phyloP scores from a whole-genome alignment of 2,329 filamentous ascomycete genomes.

The Penicillium digitatum region DNA sequence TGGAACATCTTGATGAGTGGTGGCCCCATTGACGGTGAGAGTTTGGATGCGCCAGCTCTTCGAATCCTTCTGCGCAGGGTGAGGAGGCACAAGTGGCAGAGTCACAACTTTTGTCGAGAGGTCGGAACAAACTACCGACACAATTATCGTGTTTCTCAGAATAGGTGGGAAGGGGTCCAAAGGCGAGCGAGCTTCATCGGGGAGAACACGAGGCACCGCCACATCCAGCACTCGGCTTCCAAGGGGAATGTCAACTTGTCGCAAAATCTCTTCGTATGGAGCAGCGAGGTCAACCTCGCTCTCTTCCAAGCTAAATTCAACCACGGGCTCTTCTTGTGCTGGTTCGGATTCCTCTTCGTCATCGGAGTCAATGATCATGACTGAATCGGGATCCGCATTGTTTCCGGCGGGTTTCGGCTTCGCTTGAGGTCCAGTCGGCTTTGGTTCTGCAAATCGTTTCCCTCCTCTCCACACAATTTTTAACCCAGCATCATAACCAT shows the following conservation, averaged over 20 bases:
- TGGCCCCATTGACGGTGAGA: constrained; percentile 45
- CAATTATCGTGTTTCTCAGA: constrained; percentile 50
- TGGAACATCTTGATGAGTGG: constrained; percentile 51
- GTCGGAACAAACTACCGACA: constrained; percentile 55
- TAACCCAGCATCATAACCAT: constrained; percentile 57
- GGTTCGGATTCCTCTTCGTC: constrained; percentile 46
- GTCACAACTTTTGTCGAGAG: constrained; percentile 54
- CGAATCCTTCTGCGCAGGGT: constrained; percentile 37
- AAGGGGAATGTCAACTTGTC: constrained; percentile 54
- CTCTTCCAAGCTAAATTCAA: constrained; percentile 53
- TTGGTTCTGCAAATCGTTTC: constrained; percentile 41
- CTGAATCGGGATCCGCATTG: constrained; percentile 36
- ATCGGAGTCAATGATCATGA: constrained; percentile 56
- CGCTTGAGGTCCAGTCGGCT: constrained; percentile 24
- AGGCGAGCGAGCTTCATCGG: constrained; percentile 36
- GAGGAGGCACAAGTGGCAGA: constrained; percentile 53
- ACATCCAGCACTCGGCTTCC: constrained; percentile 53
- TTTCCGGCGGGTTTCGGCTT: constrained; percentile 24
- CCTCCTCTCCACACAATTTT: constrained; percentile 60
- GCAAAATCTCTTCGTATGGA: constrained; percentile 53
- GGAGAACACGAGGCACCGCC: constrained; percentile 47
- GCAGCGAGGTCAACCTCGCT: constrained; percentile 54
- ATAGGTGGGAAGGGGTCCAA: constrained; percentile 46
- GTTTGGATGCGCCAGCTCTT: constrained; percentile 45
- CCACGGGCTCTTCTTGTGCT: constrained; percentile 16